Base-by-base conservation (phyloP, 768 basidiomycete genomes). In the Podaxis sp. region DNA sequence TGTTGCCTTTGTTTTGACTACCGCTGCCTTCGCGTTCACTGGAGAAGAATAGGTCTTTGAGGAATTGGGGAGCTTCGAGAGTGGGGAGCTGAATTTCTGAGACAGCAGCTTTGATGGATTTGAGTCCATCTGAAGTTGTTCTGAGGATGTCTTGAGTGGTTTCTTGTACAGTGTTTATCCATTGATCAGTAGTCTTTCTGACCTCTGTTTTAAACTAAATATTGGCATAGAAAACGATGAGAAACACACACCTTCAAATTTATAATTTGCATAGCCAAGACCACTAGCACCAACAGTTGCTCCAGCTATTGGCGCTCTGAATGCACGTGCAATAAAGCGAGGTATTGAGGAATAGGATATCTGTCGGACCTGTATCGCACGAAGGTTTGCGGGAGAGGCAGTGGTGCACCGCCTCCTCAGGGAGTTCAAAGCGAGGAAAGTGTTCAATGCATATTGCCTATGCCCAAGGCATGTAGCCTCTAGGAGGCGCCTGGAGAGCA, bases 201-300 rank as follows among this genome's bases (percentile, higher is more conserved):
- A 93, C 81, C 73, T 94, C 93, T 95, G 63, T 30, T 33, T n/a
- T n/a, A 33, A 13, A 61, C 52, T 63, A 28, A 33, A 24, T 36
- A 57, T 22, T 13, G 13, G 17, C 52, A 26, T 2, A 56, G 36
- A 3, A 58, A 22, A 28, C 26, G 59, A 38, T 52, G 8, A 4
- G 0, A 60, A 39, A 75, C 83, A 67, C 64, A 26, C 65, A 94
- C 96, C 93, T 80, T 99, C 96, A 69, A 96, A 89, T 77, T 95
- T 95, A 80, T 96, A 96, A 73, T 96, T 95, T 19, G 95, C 96
- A 76, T 97, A 99, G 3, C 93, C 93, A 61, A 96, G 78, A 0
- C 93, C 89, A 9, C 96, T 96, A 0, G 91, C 95, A 4, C 96
- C 96, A 26, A 96, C 84, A 1, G 93, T 93, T 39, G 88, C 90